phyloP scores from a whole-genome alignment of 2,329 filamentous ascomycete species.

The Didymellaceae sp. region DNA sequence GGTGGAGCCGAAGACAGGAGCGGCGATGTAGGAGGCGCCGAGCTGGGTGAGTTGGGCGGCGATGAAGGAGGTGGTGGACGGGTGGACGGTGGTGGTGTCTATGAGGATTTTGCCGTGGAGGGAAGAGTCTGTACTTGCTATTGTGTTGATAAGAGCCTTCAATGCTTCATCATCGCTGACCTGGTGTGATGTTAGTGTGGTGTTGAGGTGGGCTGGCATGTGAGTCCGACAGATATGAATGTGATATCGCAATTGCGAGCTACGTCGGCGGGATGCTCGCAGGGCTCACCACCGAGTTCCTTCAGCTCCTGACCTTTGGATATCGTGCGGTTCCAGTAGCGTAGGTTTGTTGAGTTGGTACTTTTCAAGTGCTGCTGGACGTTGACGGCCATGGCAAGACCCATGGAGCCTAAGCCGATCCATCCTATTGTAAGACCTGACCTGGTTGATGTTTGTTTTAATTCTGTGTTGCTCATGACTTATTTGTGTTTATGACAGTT shows the following conservation, averaged over 20 bases:
- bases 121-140: conserved; percentile 23
- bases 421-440: conserved; percentile 18
- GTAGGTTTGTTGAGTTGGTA: conserved; percentile 34
- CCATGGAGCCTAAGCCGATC: conserved; percentile 60
- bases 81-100: conserved; percentile 61
- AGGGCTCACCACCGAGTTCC: conserved; percentile 27
- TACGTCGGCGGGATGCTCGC: conserved; percentile 24
- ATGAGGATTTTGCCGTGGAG: conserved; percentile 53
- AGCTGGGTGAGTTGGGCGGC: conserved; percentile 34
- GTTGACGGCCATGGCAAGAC: conserved; percentile 58
- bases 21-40: conserved; percentile 51
- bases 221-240: conserved; percentile 44
- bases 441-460: background rate
- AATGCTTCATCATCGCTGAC: conserved; percentile 54
- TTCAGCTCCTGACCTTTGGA: conserved; percentile 51
- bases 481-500: background rate
- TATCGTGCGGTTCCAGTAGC: conserved; percentile 58
- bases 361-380: conserved; percentile 53
- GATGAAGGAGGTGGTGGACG: conserved; percentile 48
- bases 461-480: background rate
- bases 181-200: conserved; percentile 10
- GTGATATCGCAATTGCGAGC: conserved; percentile 30
- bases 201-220: background rate
- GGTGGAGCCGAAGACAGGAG: conserved; percentile 60
- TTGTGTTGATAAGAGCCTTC: conserved; percentile 36